Evolutionary conservation across 2,329 filamentous ascomycete species (phyloP).

Genomic region (Alternaria panax): DNA sequence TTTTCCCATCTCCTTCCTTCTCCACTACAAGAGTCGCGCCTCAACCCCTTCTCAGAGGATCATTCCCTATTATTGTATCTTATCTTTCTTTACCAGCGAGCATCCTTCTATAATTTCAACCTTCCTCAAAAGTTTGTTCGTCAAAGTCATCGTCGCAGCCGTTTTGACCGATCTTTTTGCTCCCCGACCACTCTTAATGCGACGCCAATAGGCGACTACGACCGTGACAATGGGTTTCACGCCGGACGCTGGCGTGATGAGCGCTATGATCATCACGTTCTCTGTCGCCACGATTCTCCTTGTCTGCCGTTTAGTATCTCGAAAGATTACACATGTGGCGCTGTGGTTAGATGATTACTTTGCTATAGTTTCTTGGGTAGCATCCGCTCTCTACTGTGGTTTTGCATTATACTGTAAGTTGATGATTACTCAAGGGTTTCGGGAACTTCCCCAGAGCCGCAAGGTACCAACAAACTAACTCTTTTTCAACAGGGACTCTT

Average conservation of each 20-base stretch:
- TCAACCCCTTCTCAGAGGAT: background rate
- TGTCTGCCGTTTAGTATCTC: background rate
- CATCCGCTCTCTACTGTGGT: background rate
- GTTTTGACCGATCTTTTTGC: background rate
- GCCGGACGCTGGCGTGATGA: background rate
- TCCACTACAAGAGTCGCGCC: background rate
- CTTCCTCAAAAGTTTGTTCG: fast-evolving
- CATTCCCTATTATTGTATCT: background rate
- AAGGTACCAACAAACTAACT: background rate
- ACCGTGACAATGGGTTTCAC: background rate
- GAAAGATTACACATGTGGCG: background rate
- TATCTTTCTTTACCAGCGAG: background rate
- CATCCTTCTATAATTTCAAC: background rate
- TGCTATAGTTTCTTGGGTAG: background rate
- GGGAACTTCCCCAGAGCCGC: background rate
- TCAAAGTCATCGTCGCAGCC: background rate
- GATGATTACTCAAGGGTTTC: fast-evolving
- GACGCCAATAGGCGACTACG: background rate
- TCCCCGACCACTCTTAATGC: background rate
- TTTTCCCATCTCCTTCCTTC: background rate
- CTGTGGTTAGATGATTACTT: background rate
- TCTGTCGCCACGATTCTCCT: background rate
- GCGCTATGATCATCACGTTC: background rate
- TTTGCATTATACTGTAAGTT: background rate
- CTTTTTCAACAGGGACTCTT: background rate